These are phyloP conservation scores for Lentinula detonsa DNA, from an alignment of 768 basidiomycete genomes.

Conservation along the genomic window DNA sequence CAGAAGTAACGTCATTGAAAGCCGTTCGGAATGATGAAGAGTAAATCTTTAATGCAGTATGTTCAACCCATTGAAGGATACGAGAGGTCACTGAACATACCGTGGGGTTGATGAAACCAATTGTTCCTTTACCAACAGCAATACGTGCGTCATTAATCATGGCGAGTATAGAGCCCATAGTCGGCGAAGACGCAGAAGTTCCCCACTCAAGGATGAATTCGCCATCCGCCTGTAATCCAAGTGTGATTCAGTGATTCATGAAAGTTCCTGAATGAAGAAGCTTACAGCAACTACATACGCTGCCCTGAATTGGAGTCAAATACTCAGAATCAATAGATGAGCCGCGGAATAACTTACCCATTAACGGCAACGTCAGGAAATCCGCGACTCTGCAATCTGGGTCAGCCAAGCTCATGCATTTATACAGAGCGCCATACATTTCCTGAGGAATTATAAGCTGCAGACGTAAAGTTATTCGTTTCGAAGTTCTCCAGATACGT, in stretches of 20 bases:
- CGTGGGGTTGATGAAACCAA: conserved; percentile 41
- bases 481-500: conserved; percentile 27
- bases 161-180: conserved; percentile 36
- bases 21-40: conserved; percentile 8
- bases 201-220: conserved; percentile 35
- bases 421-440: conserved; percentile 13
- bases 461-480: conserved; percentile 32
- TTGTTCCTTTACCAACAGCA: conserved; percentile 18
- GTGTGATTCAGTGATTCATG: not conserved
- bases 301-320: not conserved
- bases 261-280: not conserved
- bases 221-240: conserved; percentile 14
- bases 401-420: conserved; percentile 9
- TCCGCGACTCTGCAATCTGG: conserved; percentile 31
- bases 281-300: conserved; percentile 28
- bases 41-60: conserved; percentile 12
- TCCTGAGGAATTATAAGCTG: conserved; percentile 41
- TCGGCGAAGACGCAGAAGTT: conserved; percentile 38
- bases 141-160: conserved; percentile 39
- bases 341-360: conserved; percentile 21
- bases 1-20: conserved; percentile 18
- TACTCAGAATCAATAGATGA: conserved; percentile 11
- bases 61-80: not conserved
- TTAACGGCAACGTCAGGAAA: conserved; percentile 48
- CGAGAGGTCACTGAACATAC: conserved; percentile 14